Evolutionary conservation across 2,329 filamentous ascomycete genomes (phyloP), one percentile per base, ranked within the genome.

Genomic region (Sporothrix brasiliensis): DNA sequence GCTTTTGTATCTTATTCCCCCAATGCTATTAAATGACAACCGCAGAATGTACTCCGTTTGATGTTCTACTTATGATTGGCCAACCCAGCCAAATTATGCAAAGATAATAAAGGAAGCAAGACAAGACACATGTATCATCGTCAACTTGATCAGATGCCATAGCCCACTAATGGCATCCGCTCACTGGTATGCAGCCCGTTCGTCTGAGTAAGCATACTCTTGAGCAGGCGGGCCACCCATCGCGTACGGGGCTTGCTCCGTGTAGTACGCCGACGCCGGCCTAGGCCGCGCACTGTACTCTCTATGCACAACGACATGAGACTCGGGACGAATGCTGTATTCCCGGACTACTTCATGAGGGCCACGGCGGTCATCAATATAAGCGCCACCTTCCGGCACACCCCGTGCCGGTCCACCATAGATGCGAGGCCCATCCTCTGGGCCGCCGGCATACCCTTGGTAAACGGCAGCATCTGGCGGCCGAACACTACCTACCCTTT

Each of bases 401-500:
- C 68, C 60, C 19, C 44, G 61, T 14, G 7, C 50, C 4, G 53
- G 68, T 6, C 30, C 34, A 14, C 34, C 67, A 27, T 65, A 72
- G 3, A 50, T 34, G 4, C 30, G 27, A 39, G 34, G 39, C 34
- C 63, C 19, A 14, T 63, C 58, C n/a, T 63, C 39, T 27, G 58
- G 39, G 5, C 58, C 58, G 21, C 58, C 21, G 21, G n/a, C 58
- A 27, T 47, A 63, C 2, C 39, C 58, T 7, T 66, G 47, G 19
- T 63, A 54, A 14, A 52, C 39, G 66, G 77, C 21, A 19, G 30
- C 49, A 19, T 56, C 65, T 2, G 70, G 67, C 9, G 89, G 88
- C 61, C 88, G 85, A 47, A 87, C 85, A 76, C 88, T 91, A 34
- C 79, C 79, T 49, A 82, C 77, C 24, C 82, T 79, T 70, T 80